Evolutionary conservation across 2,329 filamentous ascomycete species (phyloP), one percentile per base, ranked within the genome.

Genomic region (Beauveria sp.): DNA sequence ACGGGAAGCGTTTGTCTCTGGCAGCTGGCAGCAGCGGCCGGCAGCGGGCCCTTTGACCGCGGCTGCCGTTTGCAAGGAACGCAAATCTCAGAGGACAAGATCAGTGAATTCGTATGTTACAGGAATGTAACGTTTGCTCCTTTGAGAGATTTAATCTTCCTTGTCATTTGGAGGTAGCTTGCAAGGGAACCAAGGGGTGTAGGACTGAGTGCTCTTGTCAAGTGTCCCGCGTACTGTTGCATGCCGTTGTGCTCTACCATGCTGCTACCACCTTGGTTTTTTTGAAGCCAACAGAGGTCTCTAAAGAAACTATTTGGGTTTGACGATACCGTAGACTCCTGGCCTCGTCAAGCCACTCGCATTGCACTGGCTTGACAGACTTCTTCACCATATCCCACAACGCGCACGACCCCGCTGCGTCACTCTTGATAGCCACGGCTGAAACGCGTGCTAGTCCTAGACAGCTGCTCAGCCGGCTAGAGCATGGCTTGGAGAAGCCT

Each of bases 391-490:
- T 83, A 4, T 85, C 78, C 26, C 87, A 69, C 10, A 91, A 70
- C 1, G 82, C 78, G 55, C 78, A 78, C 0, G 83, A 78, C 48
- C 83, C 80, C 0, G 86, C 85, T 0, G 87, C 84, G 43, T 76
- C 80, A 7, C 77, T 75, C 22, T 78, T 72, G 7, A 91, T 70
- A 0, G 82, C 88, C 38, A 91, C 74, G 24, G 86, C 85, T 1
- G 87, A 88, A 0, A 86, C 85, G 40, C 86, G 80, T 1, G 86
- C 84, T 10, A 90, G 77, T 2, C 83, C 83, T 3, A 91, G 75
- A 22, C 79, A 79, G 34, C 75, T 71, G 53, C 82, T 82, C 18
- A 91, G 73, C 14, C 80, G 79, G 18, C 82, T 75, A 51, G 87
- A 86, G 55, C 80, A 83, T 1, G 80, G 74, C 58, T 81, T 84